Base-by-base conservation (phyloP, 208 protist genomes). In the Jaenimonas drosophilae region DNA sequence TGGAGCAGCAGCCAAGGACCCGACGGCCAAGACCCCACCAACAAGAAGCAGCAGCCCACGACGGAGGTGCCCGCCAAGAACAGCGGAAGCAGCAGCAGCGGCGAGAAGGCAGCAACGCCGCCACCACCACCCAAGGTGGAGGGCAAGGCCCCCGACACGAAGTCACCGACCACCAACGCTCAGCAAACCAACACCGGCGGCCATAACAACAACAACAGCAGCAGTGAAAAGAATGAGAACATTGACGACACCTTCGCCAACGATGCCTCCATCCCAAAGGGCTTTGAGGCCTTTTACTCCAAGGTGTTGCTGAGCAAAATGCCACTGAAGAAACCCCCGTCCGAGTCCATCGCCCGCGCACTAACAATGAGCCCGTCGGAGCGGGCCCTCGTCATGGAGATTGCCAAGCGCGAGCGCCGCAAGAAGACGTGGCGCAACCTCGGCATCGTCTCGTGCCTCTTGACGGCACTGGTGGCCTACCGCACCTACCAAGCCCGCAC, bases 251-350 rank as follows among this genome's bases (percentile, higher is more conserved):
- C 31, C 16, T 59, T 56, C 27, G 32, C 46, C 29, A 64, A 64
- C 33, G 49, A 9, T 11, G 9, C 41, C 21, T 17, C 36, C 36
- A 41, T 77, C 14, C 81, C 81, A 9, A 70, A 71, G 19, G 77
- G 78, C 3, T 87, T 91, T 54, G 77, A 77, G 46, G 70, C 67
- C 0, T 83, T 89, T 44, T 79, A 89, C 50, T 62, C 68, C 28
- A 41, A 54, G 49, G 59, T 36, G 14, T 62, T 79, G 29, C 31
- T 64, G 34, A 49, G 53, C n/a, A 72, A 59, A 33, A 70, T 76
- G 64, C 41, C 59, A 12, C 60, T 64, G 45, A 43, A 48, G 21
- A 59, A 59, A 38, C 55, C 49, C 23, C 68, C 68, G 9, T 34
- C 54, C 23, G 70, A 85, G 36, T 68, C 59, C 21, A 60, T 80